These are phyloP conservation scores for Alternaria triticimaculans DNA, from an alignment of 2,329 filamentous ascomycete genomes.

Conservation along the genomic window DNA sequence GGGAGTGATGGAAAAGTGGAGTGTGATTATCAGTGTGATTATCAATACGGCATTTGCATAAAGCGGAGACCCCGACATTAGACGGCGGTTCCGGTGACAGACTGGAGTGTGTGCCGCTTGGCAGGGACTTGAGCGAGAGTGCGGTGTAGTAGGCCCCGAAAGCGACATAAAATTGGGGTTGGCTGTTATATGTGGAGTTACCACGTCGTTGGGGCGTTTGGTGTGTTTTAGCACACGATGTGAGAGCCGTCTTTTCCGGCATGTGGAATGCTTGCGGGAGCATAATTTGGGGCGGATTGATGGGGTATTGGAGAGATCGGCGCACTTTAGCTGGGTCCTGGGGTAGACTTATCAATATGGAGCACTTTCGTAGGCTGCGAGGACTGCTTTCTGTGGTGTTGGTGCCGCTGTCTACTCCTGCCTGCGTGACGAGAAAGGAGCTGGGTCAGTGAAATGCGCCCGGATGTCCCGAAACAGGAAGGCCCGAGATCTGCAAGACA, in stretches of 20 bases:
- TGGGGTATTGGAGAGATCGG: slow-evolving; percentile 10
- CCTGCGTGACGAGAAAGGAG: background rate
- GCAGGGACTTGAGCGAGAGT: slow-evolving; percentile 7
- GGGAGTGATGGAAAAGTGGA: slow-evolving; percentile 6
- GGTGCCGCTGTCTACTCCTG: background rate
- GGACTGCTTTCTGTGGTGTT: background rate
- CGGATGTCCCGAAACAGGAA: slow-evolving; percentile 1
- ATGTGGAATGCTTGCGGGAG: background rate
- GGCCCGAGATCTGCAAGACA: slow-evolving; percentile 5
- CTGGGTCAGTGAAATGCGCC: background rate
- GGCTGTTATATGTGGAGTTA: slow-evolving; percentile 3
- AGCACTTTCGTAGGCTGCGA: background rate
- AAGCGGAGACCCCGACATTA: slow-evolving; percentile 8
- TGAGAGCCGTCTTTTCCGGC: slow-evolving; percentile 9
- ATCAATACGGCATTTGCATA: slow-evolving; percentile 10
- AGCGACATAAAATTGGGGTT: background rate
- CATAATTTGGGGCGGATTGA: background rate
- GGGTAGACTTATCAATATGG: background rate
- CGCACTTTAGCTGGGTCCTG: slow-evolving; percentile 1
- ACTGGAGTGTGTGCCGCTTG: slow-evolving; percentile 3
- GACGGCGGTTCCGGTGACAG: background rate
- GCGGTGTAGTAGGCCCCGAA: slow-evolving; percentile 6
- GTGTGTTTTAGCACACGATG: slow-evolving; percentile 3
- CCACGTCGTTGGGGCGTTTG: background rate
- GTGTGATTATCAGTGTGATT: slow-evolving; percentile 4